Percentiles rank a stretch among this genome's conserved stretches.
These are phyloP conservation scores for Flaveria floridana DNA, from an alignment of 140 eudicot species.

Conservation along the genomic window DNA sequence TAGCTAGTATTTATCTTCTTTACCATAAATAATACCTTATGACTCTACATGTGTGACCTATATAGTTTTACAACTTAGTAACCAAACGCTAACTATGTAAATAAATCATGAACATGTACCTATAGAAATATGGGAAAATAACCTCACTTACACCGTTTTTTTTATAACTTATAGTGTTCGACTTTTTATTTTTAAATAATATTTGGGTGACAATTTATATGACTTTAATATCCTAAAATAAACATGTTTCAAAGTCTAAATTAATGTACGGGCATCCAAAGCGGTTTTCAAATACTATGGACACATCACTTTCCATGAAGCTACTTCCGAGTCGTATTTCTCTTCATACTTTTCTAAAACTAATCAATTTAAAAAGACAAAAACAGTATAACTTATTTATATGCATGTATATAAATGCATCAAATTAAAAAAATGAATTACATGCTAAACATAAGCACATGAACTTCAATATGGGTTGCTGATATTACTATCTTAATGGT, in stretches of 20 bases:
- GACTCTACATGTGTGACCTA: too few species aligned
- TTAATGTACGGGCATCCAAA: neutral
- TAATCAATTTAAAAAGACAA: neutral
- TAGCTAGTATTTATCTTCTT: too few species aligned
- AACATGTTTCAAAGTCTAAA: neutral
- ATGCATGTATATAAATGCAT: too few species aligned
- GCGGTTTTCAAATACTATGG: constrained; percentile 8
- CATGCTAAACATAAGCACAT: too few species aligned
- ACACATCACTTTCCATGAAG: neutral
- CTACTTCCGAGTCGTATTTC: constrained; percentile 3
- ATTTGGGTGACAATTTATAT: neutral
- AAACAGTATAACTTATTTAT: neutral
- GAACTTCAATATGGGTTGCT: too few species aligned
- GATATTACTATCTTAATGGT: too few species aligned
- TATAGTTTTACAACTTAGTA: too few species aligned
- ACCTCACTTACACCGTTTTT: neutral
- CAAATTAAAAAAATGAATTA: too few species aligned
- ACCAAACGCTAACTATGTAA: too few species aligned
- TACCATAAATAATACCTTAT: too few species aligned
- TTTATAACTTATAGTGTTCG: neutral
- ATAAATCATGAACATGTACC: too few species aligned
- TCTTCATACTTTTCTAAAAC: neutral
- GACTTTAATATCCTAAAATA: neutral
- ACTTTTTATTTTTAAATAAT: neutral
- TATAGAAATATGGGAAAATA: neutral